Conservation (phyloP, 805 yeast species). For the Candida glaebosa region DNA sequence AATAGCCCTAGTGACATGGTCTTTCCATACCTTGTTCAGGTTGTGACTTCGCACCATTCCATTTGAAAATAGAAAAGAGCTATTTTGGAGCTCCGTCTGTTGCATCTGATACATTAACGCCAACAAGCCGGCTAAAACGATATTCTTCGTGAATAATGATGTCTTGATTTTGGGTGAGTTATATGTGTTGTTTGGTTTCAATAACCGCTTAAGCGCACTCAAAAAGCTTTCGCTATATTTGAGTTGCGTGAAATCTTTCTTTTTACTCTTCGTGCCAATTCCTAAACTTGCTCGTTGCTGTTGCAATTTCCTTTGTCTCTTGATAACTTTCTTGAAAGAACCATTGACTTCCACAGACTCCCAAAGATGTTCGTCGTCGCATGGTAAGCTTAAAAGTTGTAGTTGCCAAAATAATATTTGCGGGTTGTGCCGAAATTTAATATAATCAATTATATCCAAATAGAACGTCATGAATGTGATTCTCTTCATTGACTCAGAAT, state of each 20-base stretch:
- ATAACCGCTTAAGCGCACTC: conserved; percentile 51
- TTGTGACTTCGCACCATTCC: conserved; percentile 13
- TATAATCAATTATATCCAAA: conserved; percentile 74
- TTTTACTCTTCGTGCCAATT: conserved; percentile 5
- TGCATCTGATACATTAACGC: conserved; percentile 29
- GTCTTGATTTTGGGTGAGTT: conserved; percentile 8
- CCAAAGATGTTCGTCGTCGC: conserved; percentile 40
- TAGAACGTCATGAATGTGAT: conserved; percentile 79
- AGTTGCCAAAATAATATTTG: conserved; percentile 36
- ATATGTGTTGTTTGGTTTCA: conserved; percentile 47
- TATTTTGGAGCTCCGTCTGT: conserved; percentile 40
- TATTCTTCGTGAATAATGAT: conserved; percentile 59
- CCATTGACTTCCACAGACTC: conserved; percentile 36
- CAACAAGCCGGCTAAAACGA: conserved; percentile 30
- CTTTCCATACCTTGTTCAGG: conserved; percentile 62
- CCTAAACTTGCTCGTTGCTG: conserved; percentile 6
- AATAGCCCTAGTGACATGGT: conserved; percentile 62
- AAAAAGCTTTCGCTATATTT: conserved; percentile 41
- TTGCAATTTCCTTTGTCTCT: conserved; percentile 30
- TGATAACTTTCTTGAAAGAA: conserved; percentile 36
- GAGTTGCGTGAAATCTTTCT: conserved; percentile 8
- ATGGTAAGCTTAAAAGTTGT: conserved; percentile 38
- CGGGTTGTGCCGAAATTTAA: conserved; percentile 71
- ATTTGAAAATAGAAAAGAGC: conserved; percentile 29
- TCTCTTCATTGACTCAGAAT: conserved; percentile 73